phyloP scores from a whole-genome alignment of 2,329 filamentous ascomycete genomes.

The Magnaporthiopsis rhizophila region DNA sequence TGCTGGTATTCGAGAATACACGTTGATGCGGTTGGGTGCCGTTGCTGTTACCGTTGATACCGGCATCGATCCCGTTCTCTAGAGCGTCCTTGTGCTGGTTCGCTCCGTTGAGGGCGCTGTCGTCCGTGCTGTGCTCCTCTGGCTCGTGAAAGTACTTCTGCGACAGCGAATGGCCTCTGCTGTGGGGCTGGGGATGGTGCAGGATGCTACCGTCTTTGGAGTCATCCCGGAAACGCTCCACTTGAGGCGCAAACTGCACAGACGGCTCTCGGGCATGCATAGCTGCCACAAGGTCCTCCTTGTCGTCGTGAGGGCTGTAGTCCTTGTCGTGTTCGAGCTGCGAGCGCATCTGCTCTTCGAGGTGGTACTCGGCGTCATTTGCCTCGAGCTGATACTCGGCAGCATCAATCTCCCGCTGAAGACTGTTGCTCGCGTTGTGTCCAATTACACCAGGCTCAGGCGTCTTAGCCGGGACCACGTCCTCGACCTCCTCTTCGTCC shows the following conservation, averaged over 20 bases:
- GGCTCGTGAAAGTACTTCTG: conserved; percentile 56
- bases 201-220: conserved; percentile 48
- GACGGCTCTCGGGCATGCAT: conserved; percentile 36
- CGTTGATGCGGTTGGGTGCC: conserved; percentile 38
- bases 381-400: conserved; percentile 83
- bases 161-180: conserved; percentile 62
- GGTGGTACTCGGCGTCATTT: conserved; percentile 76
- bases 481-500: conserved; percentile 55
- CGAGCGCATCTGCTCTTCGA: conserved; percentile 71
- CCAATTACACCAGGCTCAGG: conserved; percentile 40
- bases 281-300: conserved; percentile 23
- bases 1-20: conserved; percentile 48
- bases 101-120: not conserved
- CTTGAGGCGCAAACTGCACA: conserved; percentile 36
- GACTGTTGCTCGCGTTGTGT: conserved; percentile 67
- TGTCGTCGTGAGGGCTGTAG: conserved; percentile 56
- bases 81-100: not conserved
- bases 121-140: conserved; percentile 30
- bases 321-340: conserved; percentile 68
- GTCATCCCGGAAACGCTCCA: conserved; percentile 45
- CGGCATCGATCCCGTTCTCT: not conserved
- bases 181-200: conserved; percentile 68
- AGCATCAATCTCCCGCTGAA: conserved; percentile 80
- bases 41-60: not conserved
- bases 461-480: conserved; percentile 46